Conservation (phyloP, 2,329 filamentous ascomycete species). For the Diaporthe destruens region DNA sequence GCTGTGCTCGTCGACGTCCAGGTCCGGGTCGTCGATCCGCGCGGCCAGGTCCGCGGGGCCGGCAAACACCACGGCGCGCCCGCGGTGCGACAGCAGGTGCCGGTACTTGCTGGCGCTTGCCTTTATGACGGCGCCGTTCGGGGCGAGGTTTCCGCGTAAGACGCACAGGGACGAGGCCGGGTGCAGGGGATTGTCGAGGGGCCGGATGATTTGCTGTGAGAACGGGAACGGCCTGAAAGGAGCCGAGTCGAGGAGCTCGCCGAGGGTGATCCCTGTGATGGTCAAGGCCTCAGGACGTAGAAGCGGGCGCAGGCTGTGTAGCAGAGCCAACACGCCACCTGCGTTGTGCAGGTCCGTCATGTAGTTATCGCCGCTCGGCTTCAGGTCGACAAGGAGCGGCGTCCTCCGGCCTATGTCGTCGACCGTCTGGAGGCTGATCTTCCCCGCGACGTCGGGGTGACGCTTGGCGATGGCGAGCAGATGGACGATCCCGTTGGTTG, state of each 20-base stretch:
- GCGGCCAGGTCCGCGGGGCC: slow-evolving; percentile 81
- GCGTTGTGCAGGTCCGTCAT: slow-evolving; percentile 93
- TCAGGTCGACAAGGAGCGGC: slow-evolving; percentile 85
- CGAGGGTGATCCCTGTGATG: slow-evolving; percentile 86
- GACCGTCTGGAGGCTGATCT: slow-evolving; percentile 80
- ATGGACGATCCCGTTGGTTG: slow-evolving; percentile 87
- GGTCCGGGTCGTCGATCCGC: slow-evolving; percentile 67
- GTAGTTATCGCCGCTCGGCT: slow-evolving; percentile 87
- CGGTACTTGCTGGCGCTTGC: slow-evolving; percentile 89
- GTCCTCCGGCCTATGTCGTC: slow-evolving; percentile 83
- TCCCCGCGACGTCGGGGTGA: slow-evolving; percentile 71
- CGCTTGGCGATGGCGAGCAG: slow-evolving; percentile 87
- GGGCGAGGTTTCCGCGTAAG: slow-evolving; percentile 84
- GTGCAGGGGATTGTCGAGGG: slow-evolving; percentile 76
- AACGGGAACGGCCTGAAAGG: slow-evolving; percentile 67
- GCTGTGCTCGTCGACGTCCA: slow-evolving; percentile 70
- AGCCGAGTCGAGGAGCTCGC: slow-evolving; percentile 79
- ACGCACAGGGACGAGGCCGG: slow-evolving; percentile 84
- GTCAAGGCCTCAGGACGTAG: slow-evolving; percentile 83
- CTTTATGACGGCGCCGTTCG: slow-evolving; percentile 87
- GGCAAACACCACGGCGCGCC: slow-evolving; percentile 72
- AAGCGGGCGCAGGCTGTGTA: slow-evolving; percentile 82
- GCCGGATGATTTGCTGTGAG: slow-evolving; percentile 67
- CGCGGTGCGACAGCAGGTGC: slow-evolving; percentile 60
- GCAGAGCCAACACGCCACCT: slow-evolving; percentile 84